Percentiles rank a stretch among this genome's conserved stretches.
These are phyloP conservation scores for Arachis monticola DNA, from an alignment of 331 rosid species.

Conservation along the genomic window DNA sequence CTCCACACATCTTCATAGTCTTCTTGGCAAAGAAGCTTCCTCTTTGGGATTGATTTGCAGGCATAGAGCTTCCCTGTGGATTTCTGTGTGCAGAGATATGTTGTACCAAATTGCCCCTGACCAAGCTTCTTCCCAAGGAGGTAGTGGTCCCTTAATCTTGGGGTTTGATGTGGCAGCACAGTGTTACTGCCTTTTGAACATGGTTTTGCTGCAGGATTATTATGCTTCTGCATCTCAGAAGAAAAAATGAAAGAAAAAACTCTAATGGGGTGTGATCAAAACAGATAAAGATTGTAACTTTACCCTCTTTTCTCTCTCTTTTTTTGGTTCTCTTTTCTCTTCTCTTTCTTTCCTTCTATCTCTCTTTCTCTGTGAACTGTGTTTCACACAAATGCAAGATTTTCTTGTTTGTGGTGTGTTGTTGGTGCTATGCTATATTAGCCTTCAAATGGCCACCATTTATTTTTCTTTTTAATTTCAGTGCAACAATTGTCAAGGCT, in stretches of 20 bases:
- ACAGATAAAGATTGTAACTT: not conserved
- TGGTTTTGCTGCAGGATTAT: conserved; percentile 40
- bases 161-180: conserved; percentile 76
- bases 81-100: conserved; percentile 70
- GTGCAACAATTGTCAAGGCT: conserved; percentile 27
- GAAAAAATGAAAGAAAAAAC: not conserved
- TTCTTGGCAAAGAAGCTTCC: conserved; percentile 72
- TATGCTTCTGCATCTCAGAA: conserved; percentile 45
- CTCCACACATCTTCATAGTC: conserved; percentile 93
- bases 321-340: not conserved
- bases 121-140: conserved; percentile 84
- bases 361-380: not conserved
- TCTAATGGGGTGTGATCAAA: conserved; percentile 32
- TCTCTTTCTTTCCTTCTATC: not conserved
- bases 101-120: conserved; percentile 85
- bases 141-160: conserved; percentile 74
- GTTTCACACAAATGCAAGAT: not conserved
- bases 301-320: not conserved
- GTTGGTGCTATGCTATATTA: not conserved
- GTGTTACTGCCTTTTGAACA: conserved; percentile 32
- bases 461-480: conserved; percentile 34
- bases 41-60: conserved; percentile 90
- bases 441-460: conserved; percentile 23
- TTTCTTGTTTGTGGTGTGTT: not conserved
- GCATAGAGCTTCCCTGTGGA: conserved; percentile 59